These are phyloP conservation scores for Phoenix dactylifera DNA, from an alignment of 176 grass and related monocot genomes.

Conservation along the genomic window DNA sequence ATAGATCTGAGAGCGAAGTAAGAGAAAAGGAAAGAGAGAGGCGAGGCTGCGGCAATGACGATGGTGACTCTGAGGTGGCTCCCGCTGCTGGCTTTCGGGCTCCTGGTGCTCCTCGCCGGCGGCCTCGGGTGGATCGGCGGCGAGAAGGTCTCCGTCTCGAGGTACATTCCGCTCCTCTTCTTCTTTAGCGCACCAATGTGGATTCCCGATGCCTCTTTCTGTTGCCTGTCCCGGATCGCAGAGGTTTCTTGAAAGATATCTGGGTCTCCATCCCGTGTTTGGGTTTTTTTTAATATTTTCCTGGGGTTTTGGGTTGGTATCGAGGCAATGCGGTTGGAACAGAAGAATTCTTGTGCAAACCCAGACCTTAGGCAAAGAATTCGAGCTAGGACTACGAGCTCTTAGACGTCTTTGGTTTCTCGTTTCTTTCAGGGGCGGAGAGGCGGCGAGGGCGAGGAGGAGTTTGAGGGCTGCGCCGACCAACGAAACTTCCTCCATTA, in stretches of 20 bases:
- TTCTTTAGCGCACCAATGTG: neutral
- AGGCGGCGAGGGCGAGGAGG: neutral
- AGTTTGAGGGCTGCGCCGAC: conserved; percentile 5
- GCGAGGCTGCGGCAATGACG: neutral
- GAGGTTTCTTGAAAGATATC: too few species aligned
- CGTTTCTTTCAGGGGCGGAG: neutral
- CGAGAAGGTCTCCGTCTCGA: neutral
- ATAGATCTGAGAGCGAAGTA: neutral
- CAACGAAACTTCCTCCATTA: neutral
- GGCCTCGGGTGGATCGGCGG: conserved; percentile 3
- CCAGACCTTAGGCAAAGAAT: too few species aligned
- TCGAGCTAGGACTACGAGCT: too few species aligned
- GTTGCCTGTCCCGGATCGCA: too few species aligned
- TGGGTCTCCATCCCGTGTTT: too few species aligned
- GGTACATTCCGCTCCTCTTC: conserved; percentile 1
- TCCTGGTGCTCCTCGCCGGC: conserved; percentile 13
- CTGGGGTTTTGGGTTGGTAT: too few species aligned
- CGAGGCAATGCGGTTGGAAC: too few species aligned
- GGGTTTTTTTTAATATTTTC: too few species aligned
- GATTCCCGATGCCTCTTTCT: neutral
- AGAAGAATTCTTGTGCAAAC: too few species aligned
- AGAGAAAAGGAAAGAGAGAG: neutral
- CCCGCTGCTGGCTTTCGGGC: conserved; percentile 1
- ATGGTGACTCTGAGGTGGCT: conserved; percentile 1
- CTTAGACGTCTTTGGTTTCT: too few species aligned